Percentiles rank a stretch among this genome's conserved stretches.
Conservation (phyloP, 2,329 filamentous ascomycete genomes). For the Cordyceps cicadae region DNA sequence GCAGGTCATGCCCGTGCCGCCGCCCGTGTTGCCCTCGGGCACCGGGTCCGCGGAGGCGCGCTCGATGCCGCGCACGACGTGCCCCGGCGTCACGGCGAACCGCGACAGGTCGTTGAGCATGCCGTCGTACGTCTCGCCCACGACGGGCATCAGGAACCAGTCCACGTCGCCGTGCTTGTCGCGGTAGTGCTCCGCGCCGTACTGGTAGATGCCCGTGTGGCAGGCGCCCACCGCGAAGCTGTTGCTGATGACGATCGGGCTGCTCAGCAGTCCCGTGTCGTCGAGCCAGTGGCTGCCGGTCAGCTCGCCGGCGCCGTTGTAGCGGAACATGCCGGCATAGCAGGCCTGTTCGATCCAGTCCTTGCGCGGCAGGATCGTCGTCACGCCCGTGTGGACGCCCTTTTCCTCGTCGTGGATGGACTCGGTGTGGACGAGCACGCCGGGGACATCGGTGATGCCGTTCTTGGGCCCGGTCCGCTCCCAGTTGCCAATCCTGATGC, state of each 20-base stretch:
- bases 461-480: constrained; percentile 32
- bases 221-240: constrained; percentile 46
- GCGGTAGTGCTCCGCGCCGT: constrained; percentile 36
- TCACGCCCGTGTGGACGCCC: constrained; percentile 36
- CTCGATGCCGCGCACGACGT: constrained; percentile 46
- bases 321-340: constrained; percentile 40
- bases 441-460: constrained; percentile 37
- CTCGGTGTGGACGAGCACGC: constrained; percentile 34
- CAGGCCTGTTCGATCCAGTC: constrained; percentile 34
- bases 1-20: constrained; percentile 56
- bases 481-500: constrained; percentile 32
- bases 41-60: constrained; percentile 40
- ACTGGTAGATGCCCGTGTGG: constrained; percentile 47
- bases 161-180: constrained; percentile 33
- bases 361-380: constrained; percentile 34
- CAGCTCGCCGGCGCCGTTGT: constrained; percentile 53
- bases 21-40: constrained; percentile 50
- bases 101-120: constrained; percentile 46
- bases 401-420: constrained; percentile 26
- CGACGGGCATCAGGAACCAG: constrained; percentile 46
- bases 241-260: constrained; percentile 50
- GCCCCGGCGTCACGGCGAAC: constrained; percentile 41
- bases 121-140: constrained; percentile 53
- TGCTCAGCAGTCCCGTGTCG: constrained; percentile 47
- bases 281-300: constrained; percentile 50